Base-by-base conservation (phyloP, 208 protist species). In the Tritrichomonas foetus region DNA sequence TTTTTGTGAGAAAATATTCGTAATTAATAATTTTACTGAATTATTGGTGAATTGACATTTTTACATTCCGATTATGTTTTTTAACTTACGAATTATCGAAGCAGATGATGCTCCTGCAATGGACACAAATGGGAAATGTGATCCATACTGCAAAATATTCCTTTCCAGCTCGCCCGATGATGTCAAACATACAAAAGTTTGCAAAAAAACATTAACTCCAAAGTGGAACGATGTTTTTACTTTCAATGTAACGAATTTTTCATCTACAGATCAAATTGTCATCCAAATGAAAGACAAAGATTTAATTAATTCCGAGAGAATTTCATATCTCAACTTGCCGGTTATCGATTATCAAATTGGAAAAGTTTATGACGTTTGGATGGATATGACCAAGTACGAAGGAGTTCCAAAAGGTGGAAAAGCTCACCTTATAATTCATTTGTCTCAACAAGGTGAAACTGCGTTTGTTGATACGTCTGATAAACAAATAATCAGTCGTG, bases 71-170 rank as follows among this genome's bases (percentile, higher is more conserved):
- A n/a, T n/a, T n/a, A 61, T 61, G 53, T 22, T 61, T 61, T 61
- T 61, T 16, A 61, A 61, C 16, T 16, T 69, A n/a, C 64, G 27
- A 11, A 30, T 69, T n/a, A n/a, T 69, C n/a, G 64, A 69, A 69
- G 64, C 64, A 69, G n/a, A 69, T 8, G 64, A 69, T n/a, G 20
- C n/a, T 69, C 64, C 64, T 8, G 8, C 8, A 16, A 69, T 69
- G 64, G 64, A 69, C n/a, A 69, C n/a, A 3, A 69, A 69, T 69
- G 64, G 64, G n/a, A 69, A 69, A 30, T 11, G 20, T 69, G 64
- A 69, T 69, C 64, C 64, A n/a, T 69, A 69, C 25, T 69, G 64
- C n/a, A 69, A 69, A 69, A n/a, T n/a, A n/a, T 69, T n/a, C n/a
- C 25, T 69, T n/a, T 69, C 64, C 8, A n/a, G 16, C 5, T 8